Base-by-base conservation (phyloP, 768 basidiomycete genomes). In the Mycena belliarum region DNA sequence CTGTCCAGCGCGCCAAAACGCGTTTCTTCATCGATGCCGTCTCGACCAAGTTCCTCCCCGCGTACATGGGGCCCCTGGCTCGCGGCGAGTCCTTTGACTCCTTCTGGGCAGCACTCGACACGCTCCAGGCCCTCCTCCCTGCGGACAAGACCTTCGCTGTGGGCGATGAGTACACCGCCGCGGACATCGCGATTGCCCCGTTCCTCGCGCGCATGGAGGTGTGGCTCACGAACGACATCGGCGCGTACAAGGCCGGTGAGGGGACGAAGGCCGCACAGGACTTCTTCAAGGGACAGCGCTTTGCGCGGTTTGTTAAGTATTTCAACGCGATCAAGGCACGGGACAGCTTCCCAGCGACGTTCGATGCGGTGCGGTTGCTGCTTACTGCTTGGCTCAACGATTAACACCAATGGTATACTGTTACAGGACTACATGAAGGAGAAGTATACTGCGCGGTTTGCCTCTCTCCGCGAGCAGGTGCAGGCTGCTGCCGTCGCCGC, bases 11-110 rank as follows among this genome's bases (percentile, higher is more conserved):
- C 35, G 87, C 88, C 35, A 74, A 79, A 54, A 81, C 76, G 9
- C 83, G 87, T 23, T 82, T 88, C 70, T 86, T 88, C 73, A 78
- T 84, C 68, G 83, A 88, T 56, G 72, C 76, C 8, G 75, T 83
- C 33, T 74, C 75, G 2, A 79, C 72, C 61, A 81, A 79, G 58
- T 70, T 85, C 61, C 48, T 68, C 25, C 73, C 81, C 0, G 68
- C 72, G 0, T 81, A 69, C 62, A 59, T 64, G 43, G 76, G 66
- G 4, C 75, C 77, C 44, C 25, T 80, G 20, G 25, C 68, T 32
- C 68, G 72, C 2, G 80, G 78, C 6, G 77, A 78, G 51, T 68
- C 77, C 15, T 70, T 72, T 8, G 77, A 77, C 12, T 71, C 71
- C 2, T 53, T 86, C 43, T 65, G 81, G 23, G 59, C 61, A 11